phyloP scores from a whole-genome alignment of 1,284 basidiomycete genomes.

The Leucoagaricus sp. region DNA sequence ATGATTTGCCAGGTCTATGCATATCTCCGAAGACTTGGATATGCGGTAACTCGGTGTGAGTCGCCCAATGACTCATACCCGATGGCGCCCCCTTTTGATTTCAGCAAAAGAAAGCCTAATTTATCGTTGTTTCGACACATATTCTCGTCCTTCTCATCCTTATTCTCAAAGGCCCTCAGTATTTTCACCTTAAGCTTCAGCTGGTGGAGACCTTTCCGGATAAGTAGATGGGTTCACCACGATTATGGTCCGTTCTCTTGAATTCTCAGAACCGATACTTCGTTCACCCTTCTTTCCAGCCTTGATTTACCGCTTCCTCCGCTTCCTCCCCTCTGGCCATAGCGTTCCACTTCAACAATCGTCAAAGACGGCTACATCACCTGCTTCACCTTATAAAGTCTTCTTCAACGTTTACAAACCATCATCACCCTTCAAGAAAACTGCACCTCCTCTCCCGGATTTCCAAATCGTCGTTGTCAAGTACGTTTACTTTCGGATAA shows the following conservation, averaged over 20 bases:
- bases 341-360: constrained; percentile 32
- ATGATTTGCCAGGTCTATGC: constrained; percentile 73
- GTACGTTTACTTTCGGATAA: constrained; percentile 54
- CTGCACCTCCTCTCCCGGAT: constrained; percentile 79
- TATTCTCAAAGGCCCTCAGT: constrained; percentile 22
- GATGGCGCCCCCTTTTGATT: constrained; percentile 37
- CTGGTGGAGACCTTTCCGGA: constrained; percentile 63
- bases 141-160: neutral
- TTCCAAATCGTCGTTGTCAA: constrained; percentile 87
- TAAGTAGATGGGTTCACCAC: constrained; percentile 46
- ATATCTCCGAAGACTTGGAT: constrained; percentile 90
- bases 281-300: constrained; percentile 39
- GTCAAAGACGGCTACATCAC: constrained; percentile 12
- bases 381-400: constrained; percentile 69
- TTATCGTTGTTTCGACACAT: constrained; percentile 26
- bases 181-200: constrained; percentile 39
- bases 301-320: constrained; percentile 70
- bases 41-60: constrained; percentile 77
- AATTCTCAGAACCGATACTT: constrained; percentile 1
- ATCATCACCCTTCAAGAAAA: constrained; percentile 78
- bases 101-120: constrained; percentile 6
- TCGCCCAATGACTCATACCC: constrained; percentile 66
- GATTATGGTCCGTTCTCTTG: constrained; percentile 43
- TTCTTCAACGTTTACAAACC: constrained; percentile 97
- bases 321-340: constrained; percentile 76